Conservation (phyloP, 345 rosid genomes). For the Sonneratia alba region DNA sequence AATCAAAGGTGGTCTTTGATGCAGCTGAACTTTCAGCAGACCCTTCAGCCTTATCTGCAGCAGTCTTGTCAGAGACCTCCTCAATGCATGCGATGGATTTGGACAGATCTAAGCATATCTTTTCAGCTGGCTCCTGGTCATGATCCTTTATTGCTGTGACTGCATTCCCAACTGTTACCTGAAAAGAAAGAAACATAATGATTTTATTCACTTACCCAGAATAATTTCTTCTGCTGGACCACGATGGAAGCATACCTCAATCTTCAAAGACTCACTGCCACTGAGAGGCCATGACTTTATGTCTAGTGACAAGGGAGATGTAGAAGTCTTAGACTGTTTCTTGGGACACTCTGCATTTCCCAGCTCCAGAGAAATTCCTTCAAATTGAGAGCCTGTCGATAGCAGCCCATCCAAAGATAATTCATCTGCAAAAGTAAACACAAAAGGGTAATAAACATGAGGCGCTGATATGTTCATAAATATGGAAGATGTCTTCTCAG, state of each 20-base stretch:
- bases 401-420: neutral
- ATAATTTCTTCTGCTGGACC: neutral
- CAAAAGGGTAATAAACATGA: neutral
- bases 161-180: slow-evolving; percentile 6
- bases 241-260: slow-evolving; percentile 14
- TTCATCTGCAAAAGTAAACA: slow-evolving; percentile 8
- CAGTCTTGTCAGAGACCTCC: slow-evolving; percentile 15
- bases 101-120: slow-evolving; percentile 17
- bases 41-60: slow-evolving; percentile 12
- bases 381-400: too few species aligned
- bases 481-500: neutral
- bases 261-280: slow-evolving; percentile 14
- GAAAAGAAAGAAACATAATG: neutral
- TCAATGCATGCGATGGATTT: slow-evolving; percentile 11
- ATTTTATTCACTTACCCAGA: neutral
- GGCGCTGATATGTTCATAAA: neutral
- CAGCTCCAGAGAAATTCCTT: neutral
- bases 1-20: slow-evolving; percentile 17
- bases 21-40: slow-evolving; percentile 16
- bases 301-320: slow-evolving; percentile 8
- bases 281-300: slow-evolving; percentile 5
- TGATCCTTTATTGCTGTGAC: neutral
- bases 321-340: slow-evolving; percentile 9
- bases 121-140: slow-evolving; percentile 13
- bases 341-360: slow-evolving; percentile 7